These are phyloP conservation scores for Favolaschia claudopus DNA, from an alignment of 768 basidiomycete species.

Conservation along the genomic window DNA sequence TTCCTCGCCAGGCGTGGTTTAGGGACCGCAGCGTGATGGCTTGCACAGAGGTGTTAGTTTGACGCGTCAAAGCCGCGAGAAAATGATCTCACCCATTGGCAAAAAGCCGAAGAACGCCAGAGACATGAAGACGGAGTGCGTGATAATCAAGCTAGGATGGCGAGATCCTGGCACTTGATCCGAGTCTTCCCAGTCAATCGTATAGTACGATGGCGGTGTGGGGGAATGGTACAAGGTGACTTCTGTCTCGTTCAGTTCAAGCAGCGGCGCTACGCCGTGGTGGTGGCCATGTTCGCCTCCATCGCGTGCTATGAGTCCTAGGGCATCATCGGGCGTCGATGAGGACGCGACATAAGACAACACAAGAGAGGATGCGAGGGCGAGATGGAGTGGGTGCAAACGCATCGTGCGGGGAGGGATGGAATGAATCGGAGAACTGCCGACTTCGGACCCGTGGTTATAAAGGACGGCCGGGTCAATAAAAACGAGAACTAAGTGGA, in stretches of 20 bases:
- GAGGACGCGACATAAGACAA: conserved; percentile 1
- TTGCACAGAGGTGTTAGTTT: conserved; percentile 36
- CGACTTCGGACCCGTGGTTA: not conserved
- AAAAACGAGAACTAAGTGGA: not conserved
- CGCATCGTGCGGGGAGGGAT: conserved; percentile 23
- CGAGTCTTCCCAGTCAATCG: conserved; percentile 73
- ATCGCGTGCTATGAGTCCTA: conserved; percentile 32
- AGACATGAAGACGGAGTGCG: conserved; percentile 78
- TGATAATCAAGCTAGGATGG: conserved; percentile 73
- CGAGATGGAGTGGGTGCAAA: conserved; percentile 15
- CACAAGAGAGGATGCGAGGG: conserved; percentile 11
- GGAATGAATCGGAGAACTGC: not conserved
- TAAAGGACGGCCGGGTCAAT: conserved; percentile 3
- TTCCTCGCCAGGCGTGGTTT: conserved; percentile 67
- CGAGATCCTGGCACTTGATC: conserved; percentile 51
- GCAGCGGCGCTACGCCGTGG: conserved; percentile 55
- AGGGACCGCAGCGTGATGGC: conserved; percentile 84
- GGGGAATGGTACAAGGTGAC: conserved; percentile 68
- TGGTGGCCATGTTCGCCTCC: conserved; percentile 55
- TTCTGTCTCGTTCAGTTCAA: conserved; percentile 82
- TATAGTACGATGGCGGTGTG: conserved; percentile 84
- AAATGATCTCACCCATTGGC: conserved; percentile 70
- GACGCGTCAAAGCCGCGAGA: conserved; percentile 1
- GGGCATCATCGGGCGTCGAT: conserved; percentile 25
- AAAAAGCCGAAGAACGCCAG: conserved; percentile 85